phyloP scores from a whole-genome alignment of 1,284 basidiomycete genomes.

The Papiliotrema laurentii region DNA sequence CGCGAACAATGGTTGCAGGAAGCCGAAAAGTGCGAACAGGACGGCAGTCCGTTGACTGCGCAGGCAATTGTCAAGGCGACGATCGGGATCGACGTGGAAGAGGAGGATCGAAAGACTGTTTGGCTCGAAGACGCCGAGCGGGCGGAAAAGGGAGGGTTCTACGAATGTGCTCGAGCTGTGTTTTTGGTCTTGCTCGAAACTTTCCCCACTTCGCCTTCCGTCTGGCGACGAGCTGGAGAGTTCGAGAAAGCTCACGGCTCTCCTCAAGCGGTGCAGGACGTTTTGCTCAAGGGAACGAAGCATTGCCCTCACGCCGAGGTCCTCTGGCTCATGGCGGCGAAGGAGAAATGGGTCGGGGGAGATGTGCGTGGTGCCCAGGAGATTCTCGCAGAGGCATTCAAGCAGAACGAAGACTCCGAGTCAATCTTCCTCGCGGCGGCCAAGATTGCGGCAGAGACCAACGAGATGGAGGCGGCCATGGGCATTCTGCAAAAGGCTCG shows the following conservation, averaged over 20 bases:
- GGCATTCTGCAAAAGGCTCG: conserved; percentile 83
- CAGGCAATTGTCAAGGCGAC: conserved; percentile 95
- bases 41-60: conserved; percentile 79
- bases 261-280: conserved; percentile 72
- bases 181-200: conserved; percentile 84
- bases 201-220: conserved; percentile 74
- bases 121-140: conserved; percentile 90
- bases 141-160: conserved; percentile 67
- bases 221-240: conserved; percentile 88
- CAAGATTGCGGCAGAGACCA: conserved; percentile 91
- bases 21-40: conserved; percentile 84
- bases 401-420: conserved; percentile 93
- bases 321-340: conserved; percentile 94
- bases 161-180: conserved; percentile 80
- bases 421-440: conserved; percentile 96
- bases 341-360: conserved; percentile 85
- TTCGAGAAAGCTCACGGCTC: conserved; percentile 87
- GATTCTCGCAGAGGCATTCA: conserved; percentile 84
- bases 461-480: conserved; percentile 76
- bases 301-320: conserved; percentile 92
- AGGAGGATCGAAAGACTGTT: conserved; percentile 81
- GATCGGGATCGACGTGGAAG: conserved; percentile 88
- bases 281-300: conserved; percentile 76
- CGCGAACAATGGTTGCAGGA: conserved; percentile 95
- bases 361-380: conserved; percentile 82